Evolutionary conservation across 108 stramenopile genomes (phyloP).

Genomic region (Skeletonema tropicum): DNA sequence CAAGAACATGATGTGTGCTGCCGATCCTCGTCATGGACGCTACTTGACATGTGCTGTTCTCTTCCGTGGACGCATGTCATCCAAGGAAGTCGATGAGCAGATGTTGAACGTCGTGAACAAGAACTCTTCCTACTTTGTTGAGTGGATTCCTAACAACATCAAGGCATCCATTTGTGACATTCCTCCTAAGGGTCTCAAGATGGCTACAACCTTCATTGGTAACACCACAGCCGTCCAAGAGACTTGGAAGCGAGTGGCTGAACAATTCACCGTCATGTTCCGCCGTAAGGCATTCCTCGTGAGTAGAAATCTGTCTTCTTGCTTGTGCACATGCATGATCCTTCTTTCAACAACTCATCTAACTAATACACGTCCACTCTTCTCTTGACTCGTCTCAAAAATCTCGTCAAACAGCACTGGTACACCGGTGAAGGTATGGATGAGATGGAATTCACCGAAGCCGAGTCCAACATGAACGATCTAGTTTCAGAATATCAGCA

Average conservation of each 20-base stretch:
- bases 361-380: too few relatives aligned
- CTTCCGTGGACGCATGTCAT: conserved; percentile 98
- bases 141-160: conserved; percentile 99
- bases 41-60: conserved; percentile 98
- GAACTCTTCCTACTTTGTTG: conserved; percentile 98
- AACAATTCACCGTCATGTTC: conserved; percentile 90
- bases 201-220: conserved; percentile 93
- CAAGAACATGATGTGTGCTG: conserved; percentile 99
- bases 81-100: conserved; percentile 96
- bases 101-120: conserved; percentile 98
- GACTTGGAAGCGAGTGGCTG: conserved; percentile 84
- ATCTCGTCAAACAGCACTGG: conserved; percentile 53
- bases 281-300: conserved; percentile 85
- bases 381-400: too few relatives aligned
- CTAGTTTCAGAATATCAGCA: conserved; percentile 89
- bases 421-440: conserved; percentile 85
- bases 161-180: conserved; percentile 99
- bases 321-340: too few relatives aligned
- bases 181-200: conserved; percentile 95
- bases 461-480: conserved; percentile 84
- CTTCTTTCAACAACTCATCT: too few relatives aligned
- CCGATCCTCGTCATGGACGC: conserved; percentile 98
- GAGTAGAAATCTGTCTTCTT: too few relatives aligned
- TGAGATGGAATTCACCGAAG: conserved; percentile 90
- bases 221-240: conserved; percentile 92